A percentile compares a stretch with the other conserved stretches of the same genome.
These are phyloP conservation scores for Alnus rubra DNA, from an alignment of 306 rosid species.

Conservation along the genomic window DNA sequence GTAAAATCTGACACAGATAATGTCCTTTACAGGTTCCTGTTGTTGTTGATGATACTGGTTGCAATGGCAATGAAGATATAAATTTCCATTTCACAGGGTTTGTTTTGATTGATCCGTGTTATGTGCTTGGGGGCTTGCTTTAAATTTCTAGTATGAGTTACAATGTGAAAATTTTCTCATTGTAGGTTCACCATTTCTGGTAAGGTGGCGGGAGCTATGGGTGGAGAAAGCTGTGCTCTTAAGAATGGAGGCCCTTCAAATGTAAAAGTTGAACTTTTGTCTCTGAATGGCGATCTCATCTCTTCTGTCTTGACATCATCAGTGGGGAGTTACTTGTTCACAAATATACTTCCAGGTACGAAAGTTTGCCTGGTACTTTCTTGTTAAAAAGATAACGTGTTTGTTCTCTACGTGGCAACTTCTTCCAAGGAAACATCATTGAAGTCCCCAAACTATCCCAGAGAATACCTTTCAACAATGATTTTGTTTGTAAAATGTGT, in stretches of 20 bases:
- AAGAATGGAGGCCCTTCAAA: constrained; percentile 84
- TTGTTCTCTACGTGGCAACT: constrained; percentile 15
- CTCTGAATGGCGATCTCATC: constrained; percentile 59
- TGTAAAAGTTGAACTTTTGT: constrained; percentile 76
- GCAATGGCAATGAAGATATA: constrained; percentile 91
- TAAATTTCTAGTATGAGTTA: constrained; percentile 23
- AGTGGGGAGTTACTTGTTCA: constrained; percentile 76
- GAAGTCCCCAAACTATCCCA: constrained; percentile 5
- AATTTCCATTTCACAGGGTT: constrained; percentile 94
- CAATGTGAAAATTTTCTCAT: constrained; percentile 23
- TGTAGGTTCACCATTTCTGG: constrained; percentile 88
- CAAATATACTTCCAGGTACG: constrained; percentile 83
- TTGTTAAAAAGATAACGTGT: constrained; percentile 14
- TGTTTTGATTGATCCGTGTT: constrained; percentile 21
- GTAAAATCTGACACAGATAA: constrained; percentile 13
- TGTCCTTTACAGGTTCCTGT: constrained; percentile 67
- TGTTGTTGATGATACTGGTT: constrained; percentile 76
- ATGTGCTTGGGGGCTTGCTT: constrained; percentile 12
- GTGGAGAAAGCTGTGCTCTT: constrained; percentile 78
- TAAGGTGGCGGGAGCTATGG: constrained; percentile 85
- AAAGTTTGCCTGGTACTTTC: constrained; percentile 24
- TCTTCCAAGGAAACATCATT: constrained; percentile 19
- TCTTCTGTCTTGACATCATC: constrained; percentile 72
- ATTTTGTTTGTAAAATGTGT: background rate
- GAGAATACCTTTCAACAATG: background rate